These are phyloP conservation scores for Paracamarosporium sp. DNA, from an alignment of 2,329 filamentous ascomycete genomes.

Conservation along the genomic window DNA sequence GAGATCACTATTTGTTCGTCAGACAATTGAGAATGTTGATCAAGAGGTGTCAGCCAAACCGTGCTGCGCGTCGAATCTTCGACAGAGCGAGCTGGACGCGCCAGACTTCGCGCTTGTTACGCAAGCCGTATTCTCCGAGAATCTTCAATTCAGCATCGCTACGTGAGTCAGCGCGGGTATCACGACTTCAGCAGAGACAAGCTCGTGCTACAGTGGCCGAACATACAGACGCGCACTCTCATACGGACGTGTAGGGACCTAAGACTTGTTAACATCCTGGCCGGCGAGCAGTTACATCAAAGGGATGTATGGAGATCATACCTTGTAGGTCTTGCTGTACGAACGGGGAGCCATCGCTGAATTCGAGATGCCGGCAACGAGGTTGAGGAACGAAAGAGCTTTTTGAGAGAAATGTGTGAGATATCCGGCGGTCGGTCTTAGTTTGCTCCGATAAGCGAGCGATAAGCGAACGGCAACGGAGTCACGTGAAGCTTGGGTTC, in stretches of 20 bases:
- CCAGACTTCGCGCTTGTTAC: conserved; percentile 99
- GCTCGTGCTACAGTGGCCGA: conserved; percentile 98
- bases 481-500: no score
- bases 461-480: no score
- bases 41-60: conserved; percentile 65
- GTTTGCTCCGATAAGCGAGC: no score
- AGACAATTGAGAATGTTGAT: conserved; percentile 6
- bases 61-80: conserved; percentile 99
- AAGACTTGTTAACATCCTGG: no score
- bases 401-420: no score
- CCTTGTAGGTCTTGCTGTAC: no score
- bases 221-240: conserved; percentile 99
- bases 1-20: conserved; percentile 76
- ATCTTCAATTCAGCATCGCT: conserved; percentile 99
- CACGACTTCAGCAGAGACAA: conserved; percentile 97
- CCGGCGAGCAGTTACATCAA: no score
- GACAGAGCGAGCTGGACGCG: conserved; percentile 98
- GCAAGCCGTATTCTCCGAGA: conserved; percentile 99
- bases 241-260: conserved; percentile 96
- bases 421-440: no score
- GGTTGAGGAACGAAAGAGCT: no score
- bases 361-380: no score
- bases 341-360: no score
- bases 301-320: no score
- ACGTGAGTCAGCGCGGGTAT: conserved; percentile 73